Conservation (phyloP, 1,284 basidiomycete genomes). For the Malassezia vespertilionis region DNA sequence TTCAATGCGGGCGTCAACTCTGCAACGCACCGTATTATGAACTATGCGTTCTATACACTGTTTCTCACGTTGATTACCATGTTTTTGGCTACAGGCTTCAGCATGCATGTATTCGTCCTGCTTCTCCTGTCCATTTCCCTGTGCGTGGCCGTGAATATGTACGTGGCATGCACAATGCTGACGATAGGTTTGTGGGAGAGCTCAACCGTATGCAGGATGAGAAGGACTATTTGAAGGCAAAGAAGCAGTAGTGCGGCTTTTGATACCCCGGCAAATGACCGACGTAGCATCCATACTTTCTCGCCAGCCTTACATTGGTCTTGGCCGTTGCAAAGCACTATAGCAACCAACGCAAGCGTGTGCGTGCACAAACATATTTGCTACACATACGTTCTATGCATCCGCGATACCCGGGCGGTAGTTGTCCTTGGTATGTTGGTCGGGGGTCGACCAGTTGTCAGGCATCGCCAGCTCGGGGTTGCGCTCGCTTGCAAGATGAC, state of each 20-base stretch:
- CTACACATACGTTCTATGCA: neutral
- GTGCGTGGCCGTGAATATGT: constrained; percentile 45
- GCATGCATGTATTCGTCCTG: constrained; percentile 46
- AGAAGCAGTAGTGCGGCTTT: neutral
- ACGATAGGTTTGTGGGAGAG: constrained; percentile 15
- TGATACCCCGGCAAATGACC: neutral
- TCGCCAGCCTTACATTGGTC: no score
- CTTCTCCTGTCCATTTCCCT: constrained; percentile 41
- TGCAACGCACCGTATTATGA: constrained; percentile 40
- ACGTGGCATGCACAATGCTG: constrained; percentile 37
- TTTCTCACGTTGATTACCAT: constrained; percentile 43
- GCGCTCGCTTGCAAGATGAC: constrained; percentile 61
- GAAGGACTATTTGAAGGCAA: no score
- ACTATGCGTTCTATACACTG: constrained; percentile 47
- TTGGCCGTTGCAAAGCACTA: no score
- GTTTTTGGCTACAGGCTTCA: constrained; percentile 40
- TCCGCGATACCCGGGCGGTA: constrained; percentile 4
- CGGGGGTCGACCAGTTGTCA: constrained; percentile 58
- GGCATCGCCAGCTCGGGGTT: constrained; percentile 66
- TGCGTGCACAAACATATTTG: neutral
- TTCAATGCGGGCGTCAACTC: constrained; percentile 40
- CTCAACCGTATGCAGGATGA: neutral
- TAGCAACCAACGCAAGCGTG: neutral
- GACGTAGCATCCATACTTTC: no score
- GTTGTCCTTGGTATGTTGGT: constrained; percentile 13